Evolutionary conservation across 2,329 filamentous ascomycete genomes (phyloP).

Genomic region (Drechslera avenae): DNA sequence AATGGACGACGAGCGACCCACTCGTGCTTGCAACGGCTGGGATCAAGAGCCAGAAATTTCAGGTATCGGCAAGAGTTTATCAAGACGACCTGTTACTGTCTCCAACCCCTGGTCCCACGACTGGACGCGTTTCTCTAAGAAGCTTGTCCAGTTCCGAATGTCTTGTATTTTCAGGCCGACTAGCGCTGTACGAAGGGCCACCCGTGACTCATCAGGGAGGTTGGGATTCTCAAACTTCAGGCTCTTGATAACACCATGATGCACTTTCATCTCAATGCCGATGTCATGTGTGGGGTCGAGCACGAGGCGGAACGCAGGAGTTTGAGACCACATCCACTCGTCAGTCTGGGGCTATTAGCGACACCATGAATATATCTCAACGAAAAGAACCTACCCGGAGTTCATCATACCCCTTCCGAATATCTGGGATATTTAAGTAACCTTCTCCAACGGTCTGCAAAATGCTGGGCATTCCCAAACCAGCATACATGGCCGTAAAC

Average conservation of each 20-base stretch:
- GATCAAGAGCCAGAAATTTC: slow-evolving; percentile 15
- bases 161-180: slow-evolving; percentile 56
- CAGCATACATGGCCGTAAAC: slow-evolving; percentile 71
- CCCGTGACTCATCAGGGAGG: slow-evolving; percentile 10
- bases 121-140: slow-evolving; percentile 24
- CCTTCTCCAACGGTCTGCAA: slow-evolving; percentile 59
- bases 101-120: slow-evolving; percentile 19
- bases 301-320: slow-evolving; percentile 75
- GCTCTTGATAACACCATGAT: slow-evolving; percentile 62
- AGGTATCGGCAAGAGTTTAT: slow-evolving; percentile 31
- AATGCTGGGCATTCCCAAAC: slow-evolving; percentile 44
- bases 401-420: slow-evolving; percentile 67
- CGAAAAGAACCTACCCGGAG: slow-evolving; percentile 57
- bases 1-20: neutral
- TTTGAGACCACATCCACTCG: slow-evolving; percentile 84
- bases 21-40: too few species aligned
- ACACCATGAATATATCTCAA: neutral
- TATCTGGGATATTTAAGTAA: slow-evolving; percentile 56
- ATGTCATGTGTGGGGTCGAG: slow-evolving; percentile 55
- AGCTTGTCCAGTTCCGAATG: slow-evolving; percentile 49
- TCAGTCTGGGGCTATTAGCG: slow-evolving; percentile 57
- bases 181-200: slow-evolving; percentile 26
- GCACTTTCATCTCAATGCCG: slow-evolving; percentile 47
- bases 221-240: slow-evolving; percentile 40
- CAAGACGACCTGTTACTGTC: slow-evolving; percentile 24